Conservation (phyloP, 106 monocot genomes). For the Gastrodia elata region DNA sequence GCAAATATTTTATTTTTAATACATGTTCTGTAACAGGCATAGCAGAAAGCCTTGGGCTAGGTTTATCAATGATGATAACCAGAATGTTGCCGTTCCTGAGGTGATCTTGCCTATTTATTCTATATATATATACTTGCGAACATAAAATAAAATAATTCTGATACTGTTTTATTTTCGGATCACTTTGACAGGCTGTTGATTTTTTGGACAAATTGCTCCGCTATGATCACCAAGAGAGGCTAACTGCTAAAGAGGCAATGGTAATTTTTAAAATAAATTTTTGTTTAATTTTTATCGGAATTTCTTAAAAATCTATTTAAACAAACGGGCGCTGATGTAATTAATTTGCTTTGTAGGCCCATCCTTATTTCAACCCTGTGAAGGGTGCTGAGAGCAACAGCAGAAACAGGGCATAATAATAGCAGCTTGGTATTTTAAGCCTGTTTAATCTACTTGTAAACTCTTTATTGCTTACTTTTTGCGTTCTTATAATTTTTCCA, state of each 20-base stretch:
- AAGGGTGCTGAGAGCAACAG: conserved; percentile 62
- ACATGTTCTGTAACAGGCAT: conserved; percentile 35
- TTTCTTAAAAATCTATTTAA: not conserved
- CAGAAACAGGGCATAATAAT: conserved; percentile 10
- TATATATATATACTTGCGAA: not conserved
- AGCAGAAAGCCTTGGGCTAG: conserved; percentile 82
- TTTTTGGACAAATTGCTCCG: conserved; percentile 73
- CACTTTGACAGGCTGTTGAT: conserved; percentile 58
- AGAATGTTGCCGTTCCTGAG: conserved; percentile 79
- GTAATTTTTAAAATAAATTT: conserved; percentile 12
- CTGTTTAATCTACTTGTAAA: too few species aligned
- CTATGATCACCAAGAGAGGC: conserved; percentile 92
- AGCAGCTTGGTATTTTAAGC: too few species aligned
- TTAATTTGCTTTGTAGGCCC: conserved; percentile 30
- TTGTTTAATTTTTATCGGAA: not conserved
- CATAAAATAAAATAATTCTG: not conserved
- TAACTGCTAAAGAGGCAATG: conserved; percentile 95
- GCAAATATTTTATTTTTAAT: not conserved
- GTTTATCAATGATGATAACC: conserved; percentile 76
- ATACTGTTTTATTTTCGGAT: not conserved
- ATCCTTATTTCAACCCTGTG: conserved; percentile 73
- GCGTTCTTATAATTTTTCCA: too few species aligned
- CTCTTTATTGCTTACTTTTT: too few species aligned
- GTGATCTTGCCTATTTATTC: conserved; percentile 14
- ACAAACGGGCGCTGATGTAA: not conserved